Percentiles rank a stretch among this genome's conserved stretches.
These are phyloP conservation scores for Yamadazyma philogaea DNA, from an alignment of 805 yeast genomes.

Conservation along the genomic window DNA sequence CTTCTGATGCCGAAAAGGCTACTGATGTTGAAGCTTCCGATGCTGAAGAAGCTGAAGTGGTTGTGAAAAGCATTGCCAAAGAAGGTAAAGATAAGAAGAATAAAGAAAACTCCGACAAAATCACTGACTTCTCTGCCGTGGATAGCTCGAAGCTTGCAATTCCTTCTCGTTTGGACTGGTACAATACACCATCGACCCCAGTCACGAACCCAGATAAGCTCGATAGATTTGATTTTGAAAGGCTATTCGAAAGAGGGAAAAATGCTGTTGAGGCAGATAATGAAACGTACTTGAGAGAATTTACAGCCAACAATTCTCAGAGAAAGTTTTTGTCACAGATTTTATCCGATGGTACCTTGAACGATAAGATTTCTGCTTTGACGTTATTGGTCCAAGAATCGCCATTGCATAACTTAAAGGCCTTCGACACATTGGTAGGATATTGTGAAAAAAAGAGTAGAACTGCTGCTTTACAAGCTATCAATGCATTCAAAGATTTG, in stretches of 20 bases:
- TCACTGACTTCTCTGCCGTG: constrained; percentile 46
- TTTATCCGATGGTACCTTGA: constrained; percentile 86
- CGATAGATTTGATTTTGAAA: constrained; percentile 55
- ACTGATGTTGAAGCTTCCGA: constrained; percentile 6
- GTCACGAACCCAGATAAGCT: constrained; percentile 32
- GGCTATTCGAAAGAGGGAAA: constrained; percentile 64
- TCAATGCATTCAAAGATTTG: constrained; percentile 86
- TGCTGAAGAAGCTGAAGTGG: constrained; percentile 13
- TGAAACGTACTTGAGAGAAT: constrained; percentile 64
- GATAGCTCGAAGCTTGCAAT: constrained; percentile 54
- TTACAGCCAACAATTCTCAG: constrained; percentile 73
- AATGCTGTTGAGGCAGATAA: constrained; percentile 68
- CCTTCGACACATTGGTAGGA: constrained; percentile 71
- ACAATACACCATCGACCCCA: constrained; percentile 44
- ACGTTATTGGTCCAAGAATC: constrained; percentile 93
- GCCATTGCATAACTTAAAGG: constrained; percentile 83
- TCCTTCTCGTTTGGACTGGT: constrained; percentile 75
- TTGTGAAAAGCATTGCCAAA: constrained; percentile 16
- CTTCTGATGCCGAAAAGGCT: constrained; percentile 21
- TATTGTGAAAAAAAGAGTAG: constrained; percentile 90
- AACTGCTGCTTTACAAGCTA: constrained; percentile 87
- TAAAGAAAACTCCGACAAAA: constrained; percentile 22
- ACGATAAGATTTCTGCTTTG: constrained; percentile 92
- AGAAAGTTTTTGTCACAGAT: constrained; percentile 85
- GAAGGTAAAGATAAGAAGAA: background rate